Evolutionary conservation across 1,284 basidiomycete genomes (phyloP), one percentile per base, ranked within the genome.

Genomic region (Waitea zeae): DNA sequence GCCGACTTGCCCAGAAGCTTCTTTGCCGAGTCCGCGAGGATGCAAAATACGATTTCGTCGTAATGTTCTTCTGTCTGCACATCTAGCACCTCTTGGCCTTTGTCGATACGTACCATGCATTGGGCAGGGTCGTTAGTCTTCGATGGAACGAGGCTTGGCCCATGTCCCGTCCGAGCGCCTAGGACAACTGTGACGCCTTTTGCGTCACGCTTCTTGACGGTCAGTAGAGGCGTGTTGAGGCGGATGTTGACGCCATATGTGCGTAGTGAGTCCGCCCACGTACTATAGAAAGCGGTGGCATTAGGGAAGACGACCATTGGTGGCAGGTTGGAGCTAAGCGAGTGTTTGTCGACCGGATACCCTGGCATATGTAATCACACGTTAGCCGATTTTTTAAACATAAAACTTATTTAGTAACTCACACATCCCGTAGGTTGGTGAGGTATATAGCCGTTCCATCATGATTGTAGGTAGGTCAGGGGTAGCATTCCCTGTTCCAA

Each of bases 21-120:
- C 43, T 60, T 53, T 4, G 59, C 57, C 1, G 60, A 60, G 39
- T 66, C 63, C 12, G 64, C 63, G 5, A 44, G 36, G 31, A 64
- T 45, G n/a, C 54, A 54, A 36, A 57, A 58, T 9, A 67, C 61
- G 40, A 68, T 54, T 43, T 67, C 64, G 45, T 67, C 64, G 38
- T 55, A 68, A 17, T 54, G 50, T 42, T 65, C 61, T 17, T 35
- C 29, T 7, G 28, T 20, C 15, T 36, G n/a, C n/a, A n/a, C n/a
- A n/a, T n/a, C 39, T 19, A 22, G 22, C 7, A 30, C 9, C 11
- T 31, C 13, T 33, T 32, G 12, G n/a, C n/a, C n/a, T n/a, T n/a
- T n/a, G n/a, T n/a, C n/a, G n/a, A n/a, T n/a, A n/a, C n/a, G n/a
- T n/a, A n/a, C n/a, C n/a, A n/a, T n/a, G n/a, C n/a, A n/a, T n/a